Percentiles rank a stretch among this genome's conserved stretches.
Conservation (phyloP, 1,139 yeast genomes). For the Candida freyschussii region DNA sequence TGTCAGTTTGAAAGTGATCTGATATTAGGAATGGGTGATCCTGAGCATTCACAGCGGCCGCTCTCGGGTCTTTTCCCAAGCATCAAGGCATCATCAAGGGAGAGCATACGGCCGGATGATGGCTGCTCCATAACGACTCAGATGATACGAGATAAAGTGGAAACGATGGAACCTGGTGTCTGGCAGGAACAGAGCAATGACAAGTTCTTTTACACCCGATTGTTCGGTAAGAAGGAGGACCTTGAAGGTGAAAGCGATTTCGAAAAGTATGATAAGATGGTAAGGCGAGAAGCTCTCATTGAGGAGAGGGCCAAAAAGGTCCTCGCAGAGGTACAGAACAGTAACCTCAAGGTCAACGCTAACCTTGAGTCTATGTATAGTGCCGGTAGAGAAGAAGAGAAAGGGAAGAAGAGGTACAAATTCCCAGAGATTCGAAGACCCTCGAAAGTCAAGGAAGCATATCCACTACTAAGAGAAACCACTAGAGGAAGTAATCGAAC, state of each 20-base stretch:
- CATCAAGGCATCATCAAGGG: slow-evolving; percentile 3
- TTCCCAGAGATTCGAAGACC: slow-evolving; percentile 9
- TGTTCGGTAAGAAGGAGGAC: slow-evolving; percentile 14
- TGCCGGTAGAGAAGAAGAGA: slow-evolving; percentile 20
- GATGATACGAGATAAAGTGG: slow-evolving; percentile 13
- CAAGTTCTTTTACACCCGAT: slow-evolving; percentile 22
- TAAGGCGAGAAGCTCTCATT: slow-evolving; percentile 19
- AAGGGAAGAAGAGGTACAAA: slow-evolving; percentile 8
- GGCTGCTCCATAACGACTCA: slow-evolving; percentile 13
- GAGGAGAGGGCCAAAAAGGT: slow-evolving; percentile 18
- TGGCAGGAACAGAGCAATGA: slow-evolving; percentile 19
- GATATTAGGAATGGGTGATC: too few relatives aligned
- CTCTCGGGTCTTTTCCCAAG: slow-evolving; percentile 9
- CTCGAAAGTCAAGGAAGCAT: slow-evolving; percentile 5
- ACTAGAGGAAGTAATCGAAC: slow-evolving; percentile 17
- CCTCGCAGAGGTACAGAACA: slow-evolving; percentile 15
- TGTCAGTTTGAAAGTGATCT: too few relatives aligned
- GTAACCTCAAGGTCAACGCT: slow-evolving; percentile 16
- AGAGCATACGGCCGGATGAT: too few relatives aligned
- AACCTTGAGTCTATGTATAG: slow-evolving; percentile 18
- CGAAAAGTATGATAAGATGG: slow-evolving; percentile 22
- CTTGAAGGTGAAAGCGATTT: slow-evolving; percentile 16
- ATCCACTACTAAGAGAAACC: slow-evolving; percentile 10
- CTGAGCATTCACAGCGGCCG: slow-evolving; percentile 2
- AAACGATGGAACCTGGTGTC: slow-evolving; percentile 8